Evolutionary conservation across 345 rosid species (phyloP).

Genomic region (Hibiscus tridactylites): DNA sequence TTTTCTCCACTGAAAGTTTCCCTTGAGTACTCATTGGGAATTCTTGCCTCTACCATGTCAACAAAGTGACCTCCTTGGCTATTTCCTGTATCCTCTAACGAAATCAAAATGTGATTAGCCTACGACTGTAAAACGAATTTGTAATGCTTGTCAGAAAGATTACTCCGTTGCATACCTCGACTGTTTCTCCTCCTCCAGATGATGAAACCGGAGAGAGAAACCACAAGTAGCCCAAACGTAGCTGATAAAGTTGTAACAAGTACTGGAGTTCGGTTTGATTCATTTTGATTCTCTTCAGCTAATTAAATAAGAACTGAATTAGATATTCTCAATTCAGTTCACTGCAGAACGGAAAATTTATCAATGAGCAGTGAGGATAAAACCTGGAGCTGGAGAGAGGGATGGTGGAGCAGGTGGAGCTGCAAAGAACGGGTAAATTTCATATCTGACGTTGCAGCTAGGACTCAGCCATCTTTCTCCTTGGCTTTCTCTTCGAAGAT

Average conservation of each 20-base stretch:
- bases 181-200: background rate
- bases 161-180: background rate
- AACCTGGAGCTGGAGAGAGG: background rate
- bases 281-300: background rate
- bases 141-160: background rate
- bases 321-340: background rate
- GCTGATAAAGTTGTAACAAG: background rate
- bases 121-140: background rate
- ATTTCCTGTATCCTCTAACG: background rate
- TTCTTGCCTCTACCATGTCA: background rate
- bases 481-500: background rate
- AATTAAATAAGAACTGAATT: background rate
- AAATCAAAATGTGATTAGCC: background rate
- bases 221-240: background rate
- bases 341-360: no score
- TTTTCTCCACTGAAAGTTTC: background rate
- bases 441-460: conserved; percentile 11
- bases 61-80: background rate
- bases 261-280: background rate
- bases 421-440: background rate
- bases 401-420: background rate
- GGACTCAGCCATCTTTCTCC: background rate
- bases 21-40: background rate
- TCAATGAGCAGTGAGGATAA: background rate
- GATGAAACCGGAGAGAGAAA: background rate